Base-by-base conservation (phyloP, 2,329 filamentous ascomycete species). In the Colletotrichum ledebouriae region DNA sequence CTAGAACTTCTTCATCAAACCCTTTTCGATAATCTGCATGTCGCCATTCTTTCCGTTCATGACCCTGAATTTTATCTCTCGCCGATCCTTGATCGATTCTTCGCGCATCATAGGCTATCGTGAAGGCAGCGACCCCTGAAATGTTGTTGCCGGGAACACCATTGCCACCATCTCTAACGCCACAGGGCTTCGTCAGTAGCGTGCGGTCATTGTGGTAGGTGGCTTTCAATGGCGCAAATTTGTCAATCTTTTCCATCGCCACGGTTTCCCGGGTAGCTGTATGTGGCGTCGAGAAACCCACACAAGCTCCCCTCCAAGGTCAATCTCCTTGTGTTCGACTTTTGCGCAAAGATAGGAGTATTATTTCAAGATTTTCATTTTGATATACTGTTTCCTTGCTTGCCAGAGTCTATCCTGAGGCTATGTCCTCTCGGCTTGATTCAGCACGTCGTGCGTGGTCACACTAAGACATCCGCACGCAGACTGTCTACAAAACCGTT, bases 241-340 rank as follows among this genome's bases (percentile, higher is more conserved):
- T 59, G 57, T 59, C 41, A 44, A 59, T 10, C 25, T 39, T 15
- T 41, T 39, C 22, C 47, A 22, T 61, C 34, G 47, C 59, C 47
- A 60, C 59, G 34, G 33, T 42, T 13, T 11, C 47, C 2, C 59
- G 34, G 49, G 59, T 29, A 29, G 59, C 47, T 61, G 39, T 47
- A 34, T 34, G 37, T 41, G 59, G 39, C 59, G 29, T 29, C 29
- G 47, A 12, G 6, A 41, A 55, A 33, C 52, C 13, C 29, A 17
- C 15, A 9, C n/a, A 49, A 34, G n/a, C 15, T 25, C 34, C n/a
- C 41, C 33, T 50, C 34, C 20, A n/a, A 20, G 13, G 34, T 20
- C n/a, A n/a, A 17, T 37, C 42, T 20, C 13, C 6, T 33, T 52
- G 13, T 50, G 20, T 29, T 9, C 29, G 29, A 29, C 29, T 29